Evolutionary conservation across 2,329 filamentous ascomycete species (phyloP), one percentile per base, ranked within the genome.

Genomic region (Pyrenophora teres): DNA sequence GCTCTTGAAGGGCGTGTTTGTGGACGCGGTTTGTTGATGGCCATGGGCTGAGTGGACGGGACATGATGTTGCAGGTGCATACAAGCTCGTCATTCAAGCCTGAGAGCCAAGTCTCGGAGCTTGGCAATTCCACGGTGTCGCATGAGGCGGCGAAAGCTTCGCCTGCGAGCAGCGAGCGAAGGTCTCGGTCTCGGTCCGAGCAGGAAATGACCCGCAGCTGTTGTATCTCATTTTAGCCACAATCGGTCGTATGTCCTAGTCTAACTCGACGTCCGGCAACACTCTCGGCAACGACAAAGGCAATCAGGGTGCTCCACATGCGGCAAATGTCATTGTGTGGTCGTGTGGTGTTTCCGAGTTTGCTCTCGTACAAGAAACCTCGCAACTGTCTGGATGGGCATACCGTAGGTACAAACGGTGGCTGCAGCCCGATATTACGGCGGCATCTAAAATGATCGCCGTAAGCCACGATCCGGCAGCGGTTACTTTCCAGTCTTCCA

Each of bases 391-490:
- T 30, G 9, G 6, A 30, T 13, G 27, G 27, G 4, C 27, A 30
- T 4, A 9, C 15, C 15, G 15, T 15, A 15, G 15, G 15, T 15
- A 15, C 27, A 13, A 30, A 30, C 12, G 27, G 27, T 30, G 27
- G 27, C 27, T 30, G 27, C 27, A 7, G 27, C 27, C 27, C 27
- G 27, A 30, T 30, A 30, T 30, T 13, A 30, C 12, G 27, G 10
- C 45, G 46, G 46, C 25, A 37, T 37, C 46, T 48, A 48, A 37
- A 21, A 21, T 12, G 46, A 53, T 53, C 50, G 50, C 31, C 50
- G 10, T 30, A 49, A 42, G 45, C 45, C 45, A 40, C 45, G 2
- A 45, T 49, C 18, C 16, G 39, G 27, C 44, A 9, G 43, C 27
- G 25, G 40, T 18, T 18, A 30, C 27, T 18, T 16, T 6, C 6